Percentiles rank a stretch among this genome's conserved stretches.
phyloP scores from a whole-genome alignment of 441 rosid genomes.

The Adansonia madagascariensis region DNA sequence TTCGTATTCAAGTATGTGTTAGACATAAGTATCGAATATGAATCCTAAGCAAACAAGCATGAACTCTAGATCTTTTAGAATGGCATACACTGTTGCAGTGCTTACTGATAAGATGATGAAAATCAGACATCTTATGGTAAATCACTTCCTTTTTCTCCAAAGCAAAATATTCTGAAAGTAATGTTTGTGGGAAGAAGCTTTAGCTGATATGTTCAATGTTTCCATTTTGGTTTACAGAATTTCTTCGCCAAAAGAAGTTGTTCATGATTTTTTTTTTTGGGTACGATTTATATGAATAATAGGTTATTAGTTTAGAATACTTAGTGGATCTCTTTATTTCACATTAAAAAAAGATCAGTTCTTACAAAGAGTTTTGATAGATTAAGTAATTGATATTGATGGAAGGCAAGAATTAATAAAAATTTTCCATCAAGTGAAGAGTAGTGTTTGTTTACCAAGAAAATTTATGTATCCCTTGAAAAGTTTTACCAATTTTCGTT shows the following conservation, averaged over 20 bases:
- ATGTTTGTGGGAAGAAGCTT: background rate
- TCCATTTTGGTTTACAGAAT: background rate
- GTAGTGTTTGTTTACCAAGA: background rate
- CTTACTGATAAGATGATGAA: background rate
- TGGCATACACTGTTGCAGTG: background rate
- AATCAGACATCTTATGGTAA: background rate
- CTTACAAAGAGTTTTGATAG: no score
- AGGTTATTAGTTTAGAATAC: no score
- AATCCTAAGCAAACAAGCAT: background rate
- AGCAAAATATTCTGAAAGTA: background rate
- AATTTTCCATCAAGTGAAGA: background rate
- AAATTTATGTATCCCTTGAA: background rate
- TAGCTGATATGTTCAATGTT: conserved; percentile 1
- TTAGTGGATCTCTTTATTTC: no score
- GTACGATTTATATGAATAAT: no score
- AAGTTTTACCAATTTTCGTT: background rate
- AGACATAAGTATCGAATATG: no score
- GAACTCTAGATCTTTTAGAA: background rate
- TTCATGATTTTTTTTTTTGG: no score
- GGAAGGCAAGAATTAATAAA: no score
- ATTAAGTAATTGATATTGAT: no score
- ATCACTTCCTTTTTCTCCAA: background rate
- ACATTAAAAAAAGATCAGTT: no score
- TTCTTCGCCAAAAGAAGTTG: background rate
- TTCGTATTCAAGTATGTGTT: no score